Conservation (phyloP, 169 alveolate genomes). For the Cyclospora cayetanensis region DNA sequence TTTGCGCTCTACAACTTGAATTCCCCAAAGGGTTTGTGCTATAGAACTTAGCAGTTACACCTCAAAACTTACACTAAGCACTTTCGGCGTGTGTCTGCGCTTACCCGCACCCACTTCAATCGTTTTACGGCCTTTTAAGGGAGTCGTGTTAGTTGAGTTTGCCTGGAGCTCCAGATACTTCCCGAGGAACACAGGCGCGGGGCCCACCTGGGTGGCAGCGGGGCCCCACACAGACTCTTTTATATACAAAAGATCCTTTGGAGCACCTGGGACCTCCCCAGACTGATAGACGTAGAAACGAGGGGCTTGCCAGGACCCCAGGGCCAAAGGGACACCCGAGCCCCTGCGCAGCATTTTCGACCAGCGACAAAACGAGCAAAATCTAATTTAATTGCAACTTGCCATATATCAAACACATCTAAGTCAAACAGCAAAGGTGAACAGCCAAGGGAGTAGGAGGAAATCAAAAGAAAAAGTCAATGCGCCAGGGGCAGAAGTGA, state of each 20-base stretch:
- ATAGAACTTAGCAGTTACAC: too few species aligned
- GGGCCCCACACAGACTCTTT: slow-evolving; percentile 62
- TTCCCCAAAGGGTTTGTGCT: too few species aligned
- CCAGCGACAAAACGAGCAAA: neutral
- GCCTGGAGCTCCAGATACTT: slow-evolving; percentile 65
- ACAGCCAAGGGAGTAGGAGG: too few species aligned
- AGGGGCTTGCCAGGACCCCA: slow-evolving; percentile 59
- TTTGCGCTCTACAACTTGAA: too few species aligned
- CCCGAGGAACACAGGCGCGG: slow-evolving; percentile 58
- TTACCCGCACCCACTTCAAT: slow-evolving; percentile 59
- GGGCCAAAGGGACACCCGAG: neutral
- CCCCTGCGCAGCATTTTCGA: slow-evolving; percentile 63
- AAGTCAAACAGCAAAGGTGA: too few species aligned
- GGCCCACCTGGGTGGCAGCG: slow-evolving; percentile 64
- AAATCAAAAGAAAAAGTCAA: too few species aligned
- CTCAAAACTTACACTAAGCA: too few species aligned
- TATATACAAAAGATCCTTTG: slow-evolving; percentile 29
- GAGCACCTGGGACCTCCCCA: slow-evolving; percentile 44
- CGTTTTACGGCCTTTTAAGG: slow-evolving; percentile 46
- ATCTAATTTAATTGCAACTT: neutral
- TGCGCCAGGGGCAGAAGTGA: too few species aligned
- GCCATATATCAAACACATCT: too few species aligned
- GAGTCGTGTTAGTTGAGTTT: neutral
- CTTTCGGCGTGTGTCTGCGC: neutral
- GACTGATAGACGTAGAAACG: slow-evolving; percentile 49